Evolutionary conservation across 208 protist species (phyloP).

Genomic region (Novymonas esmeraldas): DNA sequence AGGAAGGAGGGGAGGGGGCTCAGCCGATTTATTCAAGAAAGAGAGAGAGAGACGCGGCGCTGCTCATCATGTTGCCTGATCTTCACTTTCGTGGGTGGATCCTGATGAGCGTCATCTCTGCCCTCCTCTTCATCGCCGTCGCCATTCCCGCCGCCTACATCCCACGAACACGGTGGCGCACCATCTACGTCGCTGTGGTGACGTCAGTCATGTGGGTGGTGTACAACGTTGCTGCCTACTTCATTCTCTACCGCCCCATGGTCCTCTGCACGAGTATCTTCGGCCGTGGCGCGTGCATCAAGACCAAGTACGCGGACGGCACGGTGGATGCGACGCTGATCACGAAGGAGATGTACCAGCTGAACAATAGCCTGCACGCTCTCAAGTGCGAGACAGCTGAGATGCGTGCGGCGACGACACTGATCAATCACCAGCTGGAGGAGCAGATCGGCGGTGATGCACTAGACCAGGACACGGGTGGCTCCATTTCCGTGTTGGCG

Average conservation of each 20-base stretch:
- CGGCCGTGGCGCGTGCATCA: conserved; percentile 29
- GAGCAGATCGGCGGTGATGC: neutral
- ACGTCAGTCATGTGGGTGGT: conserved; percentile 46
- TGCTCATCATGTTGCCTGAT: neutral
- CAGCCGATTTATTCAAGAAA: conserved; percentile 3
- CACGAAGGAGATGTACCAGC: conserved; percentile 66
- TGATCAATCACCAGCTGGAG: conserved; percentile 21
- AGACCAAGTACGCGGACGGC: conserved; percentile 20
- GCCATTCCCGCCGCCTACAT: conserved; percentile 64
- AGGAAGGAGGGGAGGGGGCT: too few species aligned
- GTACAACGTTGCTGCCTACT: conserved; percentile 55
- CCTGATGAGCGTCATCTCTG: conserved; percentile 51
- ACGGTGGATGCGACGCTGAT: conserved; percentile 24
- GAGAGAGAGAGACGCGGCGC: neutral
- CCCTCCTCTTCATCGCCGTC: conserved; percentile 50
- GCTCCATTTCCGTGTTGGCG: neutral
- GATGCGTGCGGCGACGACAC: conserved; percentile 21
- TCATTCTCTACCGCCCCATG: conserved; percentile 63
- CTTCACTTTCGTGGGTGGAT: conserved; percentile 58
- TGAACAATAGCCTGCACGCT: conserved; percentile 41
- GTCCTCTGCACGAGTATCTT: conserved; percentile 40
- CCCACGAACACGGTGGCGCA: conserved; percentile 22
- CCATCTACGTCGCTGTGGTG: conserved; percentile 59
- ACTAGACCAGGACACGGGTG: neutral
- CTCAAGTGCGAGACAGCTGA: conserved; percentile 35